phyloP scores from a whole-genome alignment of 2,329 filamentous ascomycete species.

The Trichoderma pleuroti region DNA sequence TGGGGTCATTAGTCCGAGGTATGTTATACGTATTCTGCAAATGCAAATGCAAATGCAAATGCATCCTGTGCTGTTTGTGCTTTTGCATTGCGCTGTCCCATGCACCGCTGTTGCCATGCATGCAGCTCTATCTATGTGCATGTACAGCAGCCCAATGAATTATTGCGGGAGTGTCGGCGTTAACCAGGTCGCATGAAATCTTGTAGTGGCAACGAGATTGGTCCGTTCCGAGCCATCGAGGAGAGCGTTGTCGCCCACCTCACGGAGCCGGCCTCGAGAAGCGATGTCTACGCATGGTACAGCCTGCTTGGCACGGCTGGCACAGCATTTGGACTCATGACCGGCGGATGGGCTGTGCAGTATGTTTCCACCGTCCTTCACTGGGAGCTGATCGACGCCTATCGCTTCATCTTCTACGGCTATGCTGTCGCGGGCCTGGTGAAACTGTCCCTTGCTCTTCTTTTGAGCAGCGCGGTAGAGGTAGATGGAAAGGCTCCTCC shows the following conservation, averaged over 20 bases:
- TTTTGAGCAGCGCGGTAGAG: slow-evolving; percentile 48
- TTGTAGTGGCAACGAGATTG: slow-evolving; percentile 62
- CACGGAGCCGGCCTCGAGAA: slow-evolving; percentile 42
- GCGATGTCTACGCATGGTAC: slow-evolving; percentile 62
- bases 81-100: not conserved
- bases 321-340: slow-evolving; percentile 56
- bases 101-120: not conserved
- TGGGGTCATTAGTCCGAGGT: slow-evolving; percentile 56
- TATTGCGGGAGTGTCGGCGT: not conserved
- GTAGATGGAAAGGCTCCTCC: slow-evolving; percentile 24
- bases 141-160: not conserved
- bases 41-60: not conserved
- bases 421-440: slow-evolving; percentile 56
- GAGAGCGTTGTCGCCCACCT: slow-evolving; percentile 59
- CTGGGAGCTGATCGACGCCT: slow-evolving; percentile 47
- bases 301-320: slow-evolving; percentile 56
- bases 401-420: slow-evolving; percentile 53
- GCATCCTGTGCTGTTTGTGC: not conserved
- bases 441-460: slow-evolving; percentile 52
- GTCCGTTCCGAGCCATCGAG: slow-evolving; percentile 60
- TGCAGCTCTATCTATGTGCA: not conserved
- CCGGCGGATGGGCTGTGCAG: slow-evolving; percentile 58
- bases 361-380: slow-evolving; percentile 40
- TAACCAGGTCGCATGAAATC: not conserved
- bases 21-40: not conserved